Base-by-base conservation (phyloP, 345 rosid genomes). In the Eutrema yunnanense region DNA sequence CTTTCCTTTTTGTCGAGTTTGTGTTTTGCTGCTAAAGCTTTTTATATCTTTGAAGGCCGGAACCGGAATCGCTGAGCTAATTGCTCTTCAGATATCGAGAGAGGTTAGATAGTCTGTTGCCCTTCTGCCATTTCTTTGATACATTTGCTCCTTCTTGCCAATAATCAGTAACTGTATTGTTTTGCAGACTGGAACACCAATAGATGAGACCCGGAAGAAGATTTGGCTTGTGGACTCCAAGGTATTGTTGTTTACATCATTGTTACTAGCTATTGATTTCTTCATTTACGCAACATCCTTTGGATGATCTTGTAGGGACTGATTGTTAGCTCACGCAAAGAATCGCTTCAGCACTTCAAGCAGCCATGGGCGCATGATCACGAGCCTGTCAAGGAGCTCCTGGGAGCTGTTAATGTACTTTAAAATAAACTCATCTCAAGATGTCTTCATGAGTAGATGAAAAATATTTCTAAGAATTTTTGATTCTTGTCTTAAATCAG, bases 161-260 rank as follows among this genome's bases (percentile, higher is more conserved):
- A 62, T 10, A 65, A 65, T 49, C 43, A 63, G 4, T 62, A 51
- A 70, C 27, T 76, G 12, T 13, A 29, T 22, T 76, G 54, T 22
- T 40, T 48, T 64, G 46, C 82, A 92, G 97, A 85, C 83, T 9
- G 67, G 81, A 78, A 46, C 48, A 72, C 82, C 97, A 19, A 63
- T 92, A 11, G 93, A 88, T 76, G 96, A 92, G 77, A 81, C 86
- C 22, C 82, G 97, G 67, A 85, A 90, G 82, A 92, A 92, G 79
- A 83, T 95, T 55, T 95, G 99, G 99, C 97, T 95, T 30, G 96
- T 92, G 43, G 99, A 95, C 82, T 95, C 99, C 32, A 95, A 88
- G 92, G 96, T 93, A 85, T 1, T 71, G 76, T 65, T 59, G 67
- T 42, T 52, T 66, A 49, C 62, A 41, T 66, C 29, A n/a, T 52